A percentile compares a stretch with the other conserved stretches of the same genome.
Evolutionary conservation across 2,329 filamentous ascomycete species (phyloP).

Genomic region (Rutstroemia sp.): DNA sequence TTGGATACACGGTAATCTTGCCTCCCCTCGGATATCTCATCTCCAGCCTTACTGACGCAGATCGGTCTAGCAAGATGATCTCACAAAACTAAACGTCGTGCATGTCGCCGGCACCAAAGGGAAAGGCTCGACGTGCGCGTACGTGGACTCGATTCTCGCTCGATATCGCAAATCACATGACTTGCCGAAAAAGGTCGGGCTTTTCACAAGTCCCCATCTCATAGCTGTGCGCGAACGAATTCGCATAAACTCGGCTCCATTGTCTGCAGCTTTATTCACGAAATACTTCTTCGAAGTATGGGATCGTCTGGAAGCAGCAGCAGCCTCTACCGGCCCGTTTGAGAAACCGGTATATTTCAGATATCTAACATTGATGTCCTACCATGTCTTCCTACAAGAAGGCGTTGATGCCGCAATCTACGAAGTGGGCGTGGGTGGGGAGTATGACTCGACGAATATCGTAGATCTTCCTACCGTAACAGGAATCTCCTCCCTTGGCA

Average conservation of each 20-base stretch:
- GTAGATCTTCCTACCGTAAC: slow-evolving; percentile 49
- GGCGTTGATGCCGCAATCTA: slow-evolving; percentile 54
- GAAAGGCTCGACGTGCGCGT: slow-evolving; percentile 67
- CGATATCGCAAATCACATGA: slow-evolving; percentile 36
- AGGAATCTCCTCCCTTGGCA: slow-evolving; percentile 58
- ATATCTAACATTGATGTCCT: slow-evolving; percentile 58
- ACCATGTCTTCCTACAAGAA: slow-evolving; percentile 58
- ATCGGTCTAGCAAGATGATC: slow-evolving; percentile 20
- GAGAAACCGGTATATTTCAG: slow-evolving; percentile 50
- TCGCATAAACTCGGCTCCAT: slow-evolving; percentile 49
- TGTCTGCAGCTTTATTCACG: slow-evolving; percentile 52
- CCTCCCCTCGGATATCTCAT: neutral
- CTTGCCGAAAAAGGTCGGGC: slow-evolving; percentile 38
- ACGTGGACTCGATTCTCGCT: slow-evolving; percentile 54
- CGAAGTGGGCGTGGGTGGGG: slow-evolving; percentile 61
- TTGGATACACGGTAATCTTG: slow-evolving; percentile 60
- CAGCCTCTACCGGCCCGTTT: slow-evolving; percentile 24
- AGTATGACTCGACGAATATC: slow-evolving; percentile 63
- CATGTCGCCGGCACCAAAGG: slow-evolving; percentile 73
- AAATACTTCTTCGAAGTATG: slow-evolving; percentile 63
- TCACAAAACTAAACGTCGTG: slow-evolving; percentile 56
- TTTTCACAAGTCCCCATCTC: slow-evolving; percentile 64
- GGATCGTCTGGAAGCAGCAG: slow-evolving; percentile 41
- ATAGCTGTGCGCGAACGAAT: slow-evolving; percentile 62
- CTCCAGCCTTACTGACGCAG: neutral